These are phyloP conservation scores for Sarocladium oryzae DNA, from an alignment of 2,329 filamentous ascomycete species.

Conservation along the genomic window DNA sequence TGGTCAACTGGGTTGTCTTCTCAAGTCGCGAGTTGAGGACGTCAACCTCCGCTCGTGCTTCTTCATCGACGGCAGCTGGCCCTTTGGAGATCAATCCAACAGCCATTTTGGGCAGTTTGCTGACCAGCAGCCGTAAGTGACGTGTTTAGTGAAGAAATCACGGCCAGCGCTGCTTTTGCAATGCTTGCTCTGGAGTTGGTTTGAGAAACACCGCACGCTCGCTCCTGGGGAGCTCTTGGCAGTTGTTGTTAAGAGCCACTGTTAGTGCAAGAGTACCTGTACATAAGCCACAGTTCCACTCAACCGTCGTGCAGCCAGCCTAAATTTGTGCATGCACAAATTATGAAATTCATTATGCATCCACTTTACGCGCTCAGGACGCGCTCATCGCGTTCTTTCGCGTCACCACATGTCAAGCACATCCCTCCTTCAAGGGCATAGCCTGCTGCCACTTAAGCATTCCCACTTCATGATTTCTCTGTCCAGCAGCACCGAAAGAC, in stretches of 20 bases:
- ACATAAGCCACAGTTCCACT: background rate
- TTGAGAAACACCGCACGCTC: background rate
- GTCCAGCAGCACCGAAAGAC: slow-evolving; percentile 7
- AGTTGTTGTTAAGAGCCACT: background rate
- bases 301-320: background rate
- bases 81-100: slow-evolving; percentile 40
- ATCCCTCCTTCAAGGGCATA: slow-evolving; percentile 1
- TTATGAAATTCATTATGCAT: background rate
- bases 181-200: too few relatives aligned
- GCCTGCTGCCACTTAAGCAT: background rate
- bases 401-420: background rate
- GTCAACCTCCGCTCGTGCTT: slow-evolving; percentile 63
- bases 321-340: background rate
- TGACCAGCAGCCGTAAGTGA: too few relatives aligned
- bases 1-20: slow-evolving; percentile 88
- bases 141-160: too few relatives aligned
- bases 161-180: too few relatives aligned
- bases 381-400: background rate
- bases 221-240: background rate
- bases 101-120: slow-evolving; percentile 43
- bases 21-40: slow-evolving; percentile 70
- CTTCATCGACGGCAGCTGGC: slow-evolving; percentile 53
- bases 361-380: slow-evolving; percentile 9
- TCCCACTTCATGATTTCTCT: background rate
- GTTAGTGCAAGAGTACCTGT: background rate